Conservation (phyloP, 2,329 filamentous ascomycete genomes). For the Claviceps capensis region DNA sequence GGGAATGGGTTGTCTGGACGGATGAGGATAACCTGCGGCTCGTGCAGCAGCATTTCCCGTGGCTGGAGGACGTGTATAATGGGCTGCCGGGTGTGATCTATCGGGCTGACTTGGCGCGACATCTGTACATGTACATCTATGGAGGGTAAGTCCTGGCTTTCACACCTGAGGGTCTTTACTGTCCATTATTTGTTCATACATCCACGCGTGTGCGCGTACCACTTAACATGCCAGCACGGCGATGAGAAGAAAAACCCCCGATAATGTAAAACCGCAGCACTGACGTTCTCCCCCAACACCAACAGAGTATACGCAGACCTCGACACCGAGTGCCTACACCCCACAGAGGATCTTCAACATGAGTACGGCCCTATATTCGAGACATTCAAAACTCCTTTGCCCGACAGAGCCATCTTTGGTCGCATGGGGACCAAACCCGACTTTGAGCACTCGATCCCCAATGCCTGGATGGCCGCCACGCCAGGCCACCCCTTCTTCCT, state of each 20-base stretch:
- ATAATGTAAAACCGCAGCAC: not conserved
- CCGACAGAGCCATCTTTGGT: slow-evolving; percentile 15
- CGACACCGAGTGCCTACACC: slow-evolving; percentile 9
- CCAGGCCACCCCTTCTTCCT: slow-evolving; percentile 22
- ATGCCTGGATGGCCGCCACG: slow-evolving; percentile 23
- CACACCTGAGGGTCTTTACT: too few relatives aligned
- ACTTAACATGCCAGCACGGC: not conserved
- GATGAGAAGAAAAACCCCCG: not conserved
- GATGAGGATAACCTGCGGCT: slow-evolving; percentile 22
- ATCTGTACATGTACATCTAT: slow-evolving; percentile 24
- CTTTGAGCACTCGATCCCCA: slow-evolving; percentile 20
- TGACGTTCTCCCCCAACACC: not conserved
- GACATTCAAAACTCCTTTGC: not conserved
- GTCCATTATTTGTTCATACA: too few relatives aligned
- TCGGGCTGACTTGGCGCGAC: slow-evolving; percentile 17
- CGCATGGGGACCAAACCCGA: slow-evolving; percentile 17
- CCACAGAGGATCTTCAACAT: slow-evolving; percentile 2
- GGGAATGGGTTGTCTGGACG: slow-evolving; percentile 24
- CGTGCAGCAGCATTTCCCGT: slow-evolving; percentile 18
- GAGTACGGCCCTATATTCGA: not conserved
- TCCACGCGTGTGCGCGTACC: not conserved
- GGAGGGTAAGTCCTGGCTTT: slow-evolving; percentile 14
- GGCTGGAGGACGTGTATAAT: slow-evolving; percentile 16
- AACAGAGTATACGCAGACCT: slow-evolving; percentile 18
- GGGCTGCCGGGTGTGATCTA: slow-evolving; percentile 18